Base-by-base conservation (phyloP, 31 red algal species). In the Asparagopsis taxiformis region DNA sequence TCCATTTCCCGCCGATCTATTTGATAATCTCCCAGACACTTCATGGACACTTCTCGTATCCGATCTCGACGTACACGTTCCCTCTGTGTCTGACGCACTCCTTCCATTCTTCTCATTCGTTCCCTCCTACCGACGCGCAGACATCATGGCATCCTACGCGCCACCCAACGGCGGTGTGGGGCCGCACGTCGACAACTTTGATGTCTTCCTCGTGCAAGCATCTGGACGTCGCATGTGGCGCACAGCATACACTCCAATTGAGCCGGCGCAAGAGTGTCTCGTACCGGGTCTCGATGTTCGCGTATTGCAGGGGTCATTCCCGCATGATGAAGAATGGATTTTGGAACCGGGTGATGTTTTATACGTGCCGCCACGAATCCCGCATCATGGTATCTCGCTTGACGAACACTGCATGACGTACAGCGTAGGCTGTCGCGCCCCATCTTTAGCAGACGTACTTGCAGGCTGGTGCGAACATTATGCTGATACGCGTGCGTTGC, bases 161-260 rank as follows among this genome's bases (percentile, higher is more conserved):
- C 53, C 87, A 26, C 49, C 17, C 15, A 74, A 79, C 20, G 93
- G 93, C 55, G 68, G 85, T 49, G 87, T 97, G 23, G 93, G 93
- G 21, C 93, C 93, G 17, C 93, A 97, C 74, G 80, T 97, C 2
- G 93, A 97, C 74, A 91, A 86, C 52, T 97, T 88, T 77, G 93
- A 97, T 59, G 93, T 97, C 3, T 97, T 97, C 35, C 80, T 97
- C 29, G 66, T 97, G 19, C 85, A 90, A 46, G 75, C 43, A 21
- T 32, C 72, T 51, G 93, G 93, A 8, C 50, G 20, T 15, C 79
- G 93, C 25, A 31, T 72, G 16, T 97, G 93, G 93, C 67, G 57
- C 16, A 72, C 73, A 20, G 38, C 70, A 25, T 75, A 82, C 61
- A 60, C 60, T 31, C 80, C 86, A 17, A 70, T 97, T 32, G 35